phyloP scores from a whole-genome alignment of 2,329 filamentous ascomycete genomes.

The Penicillium sp. region DNA sequence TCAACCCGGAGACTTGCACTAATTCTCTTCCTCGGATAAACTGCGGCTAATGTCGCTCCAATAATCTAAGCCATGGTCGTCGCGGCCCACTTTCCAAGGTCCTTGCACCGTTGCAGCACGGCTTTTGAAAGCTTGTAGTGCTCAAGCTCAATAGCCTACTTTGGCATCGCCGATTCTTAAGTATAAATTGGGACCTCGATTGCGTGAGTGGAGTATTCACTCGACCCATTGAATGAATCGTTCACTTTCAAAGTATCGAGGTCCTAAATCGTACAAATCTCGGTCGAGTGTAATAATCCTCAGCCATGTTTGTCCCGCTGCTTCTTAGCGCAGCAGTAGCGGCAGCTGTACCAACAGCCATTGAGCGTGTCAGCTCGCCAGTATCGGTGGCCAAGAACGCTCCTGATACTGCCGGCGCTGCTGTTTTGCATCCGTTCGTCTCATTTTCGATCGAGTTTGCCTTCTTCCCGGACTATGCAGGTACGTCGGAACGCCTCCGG shows the following conservation, averaged over 20 bases:
- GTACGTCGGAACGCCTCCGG: slow-evolving; percentile 17
- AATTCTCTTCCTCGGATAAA: background rate
- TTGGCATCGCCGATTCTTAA: background rate
- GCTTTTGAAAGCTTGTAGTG: slow-evolving; percentile 12
- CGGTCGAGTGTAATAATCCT: background rate
- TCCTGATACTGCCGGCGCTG: slow-evolving; percentile 13
- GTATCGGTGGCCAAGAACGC: slow-evolving; percentile 7
- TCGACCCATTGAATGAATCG: background rate
- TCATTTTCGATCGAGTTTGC: slow-evolving; percentile 55
- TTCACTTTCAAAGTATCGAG: no score
- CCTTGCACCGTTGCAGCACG: background rate
- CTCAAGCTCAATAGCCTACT: slow-evolving; percentile 8
- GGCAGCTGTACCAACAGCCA: slow-evolving; percentile 7
- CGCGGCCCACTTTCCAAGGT: background rate
- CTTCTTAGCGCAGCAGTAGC: slow-evolving; percentile 9
- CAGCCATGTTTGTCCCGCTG: slow-evolving; percentile 10
- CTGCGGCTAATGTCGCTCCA: slow-evolving; percentile 3
- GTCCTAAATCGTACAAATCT: no score
- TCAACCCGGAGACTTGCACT: background rate
- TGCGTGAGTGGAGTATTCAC: background rate
- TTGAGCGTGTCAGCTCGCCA: slow-evolving; percentile 2
- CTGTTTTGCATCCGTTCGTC: slow-evolving; percentile 42
- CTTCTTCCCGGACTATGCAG: slow-evolving; percentile 54
- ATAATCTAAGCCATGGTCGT: background rate
- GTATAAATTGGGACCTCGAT: background rate